A percentile compares a stretch with the other conserved stretches of the same genome.
phyloP scores from a whole-genome alignment of 192 early-diverging fungal species.

The Chytriomyces sp. region DNA sequence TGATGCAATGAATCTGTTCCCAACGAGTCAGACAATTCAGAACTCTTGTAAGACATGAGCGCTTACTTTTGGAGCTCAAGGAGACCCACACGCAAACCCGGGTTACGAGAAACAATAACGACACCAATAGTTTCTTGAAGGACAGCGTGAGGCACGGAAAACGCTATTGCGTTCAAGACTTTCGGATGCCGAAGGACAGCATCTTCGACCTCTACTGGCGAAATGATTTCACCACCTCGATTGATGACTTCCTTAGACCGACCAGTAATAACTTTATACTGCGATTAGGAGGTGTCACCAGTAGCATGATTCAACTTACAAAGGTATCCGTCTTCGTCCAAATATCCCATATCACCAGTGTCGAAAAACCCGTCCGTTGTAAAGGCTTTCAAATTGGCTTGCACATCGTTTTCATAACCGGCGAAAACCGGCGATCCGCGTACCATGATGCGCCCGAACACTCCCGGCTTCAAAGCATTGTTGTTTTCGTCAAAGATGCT shows the following conservation, averaged over 20 bases:
- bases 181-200: conserved; percentile 50
- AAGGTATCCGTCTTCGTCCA: conserved; percentile 74
- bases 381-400: conserved; percentile 29
- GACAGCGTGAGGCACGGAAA: conserved; percentile 43
- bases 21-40: neutral
- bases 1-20: conserved; percentile 29
- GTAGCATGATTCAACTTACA: conserved; percentile 29
- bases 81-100: conserved; percentile 20
- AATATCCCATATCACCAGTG: conserved; percentile 82
- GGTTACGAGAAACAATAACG: conserved; percentile 33
- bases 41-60: neutral
- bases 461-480: conserved; percentile 11
- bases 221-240: conserved; percentile 89
- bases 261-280: conserved; percentile 59
- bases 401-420: conserved; percentile 45
- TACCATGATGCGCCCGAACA: conserved; percentile 45
- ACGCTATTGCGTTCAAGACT: conserved; percentile 44
- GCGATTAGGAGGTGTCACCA: neutral
- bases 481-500: neutral
- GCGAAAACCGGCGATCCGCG: conserved; percentile 44
- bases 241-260: conserved; percentile 91
- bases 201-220: conserved; percentile 81
- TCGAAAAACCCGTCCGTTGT: conserved; percentile 71
- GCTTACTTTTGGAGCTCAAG: conserved; percentile 21
- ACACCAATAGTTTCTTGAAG: conserved; percentile 53